phyloP scores from a whole-genome alignment of 2,329 filamentous ascomycete genomes.

The Cordyceps farinosa region DNA sequence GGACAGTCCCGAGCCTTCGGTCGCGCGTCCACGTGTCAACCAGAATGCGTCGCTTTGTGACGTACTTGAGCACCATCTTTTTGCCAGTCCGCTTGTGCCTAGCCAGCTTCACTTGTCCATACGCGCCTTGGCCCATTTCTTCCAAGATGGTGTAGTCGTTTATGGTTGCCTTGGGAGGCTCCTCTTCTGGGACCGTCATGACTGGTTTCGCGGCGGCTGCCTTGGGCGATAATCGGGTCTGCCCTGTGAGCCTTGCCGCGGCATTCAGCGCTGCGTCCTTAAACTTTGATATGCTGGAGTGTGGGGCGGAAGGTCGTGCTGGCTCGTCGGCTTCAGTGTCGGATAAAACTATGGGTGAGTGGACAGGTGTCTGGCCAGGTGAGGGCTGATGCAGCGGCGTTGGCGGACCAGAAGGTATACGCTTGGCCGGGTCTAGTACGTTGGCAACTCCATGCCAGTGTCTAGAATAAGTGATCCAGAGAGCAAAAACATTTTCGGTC shows the following conservation, averaged over 20 bases:
- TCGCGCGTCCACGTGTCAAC: constrained; percentile 99
- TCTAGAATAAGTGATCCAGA: constrained; percentile 96
- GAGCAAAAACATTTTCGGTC: constrained; percentile 82
- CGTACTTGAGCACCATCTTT: constrained; percentile 95
- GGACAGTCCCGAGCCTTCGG: constrained; percentile 86
- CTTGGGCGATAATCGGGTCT: constrained; percentile 31
- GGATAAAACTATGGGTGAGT: constrained; percentile 56
- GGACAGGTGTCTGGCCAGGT: constrained; percentile 64
- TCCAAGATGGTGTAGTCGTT: constrained; percentile 88
- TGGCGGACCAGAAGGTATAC: constrained; percentile 50
- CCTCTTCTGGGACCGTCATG: constrained; percentile 29
- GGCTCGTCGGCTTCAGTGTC: constrained; percentile 46
- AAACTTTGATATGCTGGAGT: constrained; percentile 50
- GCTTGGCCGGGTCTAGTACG: constrained; percentile 49
- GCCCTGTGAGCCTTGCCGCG: constrained; percentile 50
- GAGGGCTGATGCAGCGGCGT: constrained; percentile 77
- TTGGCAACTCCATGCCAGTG: constrained; percentile 76
- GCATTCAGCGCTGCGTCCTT: constrained; percentile 55
- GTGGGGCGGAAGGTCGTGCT: constrained; percentile 38
- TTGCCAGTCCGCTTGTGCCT: constrained; percentile 75
- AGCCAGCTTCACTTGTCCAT: constrained; percentile 94
- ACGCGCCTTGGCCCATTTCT: constrained; percentile 97
- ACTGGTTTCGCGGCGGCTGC: constrained; percentile 30
- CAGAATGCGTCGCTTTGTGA: constrained; percentile 92
- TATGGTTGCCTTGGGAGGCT: constrained; percentile 72